A percentile compares a stretch with the other conserved stretches of the same genome.
phyloP scores from a whole-genome alignment of 768 basidiomycete genomes.

The Leccinum sublutescens region DNA sequence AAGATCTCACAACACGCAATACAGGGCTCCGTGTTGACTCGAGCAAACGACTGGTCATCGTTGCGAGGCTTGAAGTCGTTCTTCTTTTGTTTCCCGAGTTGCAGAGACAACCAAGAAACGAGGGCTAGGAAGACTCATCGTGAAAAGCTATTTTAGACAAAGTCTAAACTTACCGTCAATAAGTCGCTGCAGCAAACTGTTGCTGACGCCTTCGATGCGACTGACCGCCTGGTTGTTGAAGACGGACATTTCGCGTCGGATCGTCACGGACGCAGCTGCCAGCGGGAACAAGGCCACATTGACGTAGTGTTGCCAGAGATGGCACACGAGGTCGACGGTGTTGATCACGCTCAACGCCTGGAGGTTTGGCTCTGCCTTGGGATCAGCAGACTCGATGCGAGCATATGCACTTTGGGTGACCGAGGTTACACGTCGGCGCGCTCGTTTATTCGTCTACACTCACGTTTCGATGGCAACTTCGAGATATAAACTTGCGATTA shows the following conservation, averaged over 20 bases:
- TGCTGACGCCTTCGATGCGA: slow-evolving; percentile 80
- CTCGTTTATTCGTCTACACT: slow-evolving; percentile 29
- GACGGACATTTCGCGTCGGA: slow-evolving; percentile 87
- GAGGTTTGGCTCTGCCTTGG: slow-evolving; percentile 78
- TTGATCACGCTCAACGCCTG: slow-evolving; percentile 63
- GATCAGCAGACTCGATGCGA: slow-evolving; percentile 70
- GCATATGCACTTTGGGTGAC: slow-evolving; percentile 54
- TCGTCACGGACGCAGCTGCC: slow-evolving; percentile 79
- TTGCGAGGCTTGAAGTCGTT: slow-evolving; percentile 96
- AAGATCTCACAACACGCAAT: slow-evolving; percentile 79
- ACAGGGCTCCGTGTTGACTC: slow-evolving; percentile 95
- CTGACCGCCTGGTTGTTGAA: slow-evolving; percentile 89
- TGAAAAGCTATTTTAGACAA: background rate
- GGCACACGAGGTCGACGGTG: slow-evolving; percentile 81
- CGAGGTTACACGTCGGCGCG: background rate
- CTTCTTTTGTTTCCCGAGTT: slow-evolving; percentile 90
- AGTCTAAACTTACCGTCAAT: slow-evolving; percentile 63
- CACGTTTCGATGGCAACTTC: slow-evolving; percentile 93
- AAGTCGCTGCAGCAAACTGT: slow-evolving; percentile 73
- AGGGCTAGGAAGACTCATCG: slow-evolving; percentile 45
- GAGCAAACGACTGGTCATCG: slow-evolving; percentile 91
- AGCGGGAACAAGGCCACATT: slow-evolving; percentile 88
- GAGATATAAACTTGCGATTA: slow-evolving; percentile 78
- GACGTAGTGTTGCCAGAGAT: slow-evolving; percentile 97
- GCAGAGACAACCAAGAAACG: slow-evolving; percentile 67